These are phyloP conservation scores for Colletotrichum sp. DNA, from an alignment of 2,329 filamentous ascomycete species.

Conservation along the genomic window DNA sequence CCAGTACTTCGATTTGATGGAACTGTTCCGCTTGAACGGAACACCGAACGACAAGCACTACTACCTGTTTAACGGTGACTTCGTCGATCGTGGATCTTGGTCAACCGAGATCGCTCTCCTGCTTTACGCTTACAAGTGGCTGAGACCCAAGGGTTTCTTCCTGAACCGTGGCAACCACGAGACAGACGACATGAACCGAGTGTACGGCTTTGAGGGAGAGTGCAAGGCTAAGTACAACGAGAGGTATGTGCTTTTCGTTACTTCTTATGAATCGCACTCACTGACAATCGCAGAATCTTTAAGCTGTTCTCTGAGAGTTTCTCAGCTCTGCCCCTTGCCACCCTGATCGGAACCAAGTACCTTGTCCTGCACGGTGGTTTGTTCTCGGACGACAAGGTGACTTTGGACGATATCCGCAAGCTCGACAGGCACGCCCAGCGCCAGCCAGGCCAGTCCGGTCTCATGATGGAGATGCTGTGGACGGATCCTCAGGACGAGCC, in stretches of 20 bases:
- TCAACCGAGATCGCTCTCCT: constrained; percentile 95
- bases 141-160: constrained; percentile 87
- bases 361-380: constrained; percentile 93
- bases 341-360: constrained; percentile 88
- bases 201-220: constrained; percentile 98
- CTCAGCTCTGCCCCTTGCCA: constrained; percentile 90
- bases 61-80: constrained; percentile 98
- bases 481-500: constrained; percentile 89
- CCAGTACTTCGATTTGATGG: constrained; percentile 96
- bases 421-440: constrained; percentile 88
- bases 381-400: constrained; percentile 93
- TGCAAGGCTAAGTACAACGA: constrained; percentile 99
- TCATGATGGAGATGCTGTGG: constrained; percentile 99
- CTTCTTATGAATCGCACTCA: neutral
- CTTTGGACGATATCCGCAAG: constrained; percentile 92
- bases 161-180: constrained; percentile 98
- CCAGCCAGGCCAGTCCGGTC: constrained; percentile 88
- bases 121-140: constrained; percentile 96
- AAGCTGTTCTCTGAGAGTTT: constrained; percentile 99
- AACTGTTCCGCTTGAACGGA: constrained; percentile 93
- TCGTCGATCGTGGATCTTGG: constrained; percentile 97
- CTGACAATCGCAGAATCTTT: constrained; percentile 67
- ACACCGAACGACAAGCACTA: constrained; percentile 83
- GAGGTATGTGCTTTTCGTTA: constrained; percentile 44
- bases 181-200: constrained; percentile 98